Evolutionary conservation across 176 grass and related monocot genomes (phyloP).

Genomic region (Chloris gayana): DNA sequence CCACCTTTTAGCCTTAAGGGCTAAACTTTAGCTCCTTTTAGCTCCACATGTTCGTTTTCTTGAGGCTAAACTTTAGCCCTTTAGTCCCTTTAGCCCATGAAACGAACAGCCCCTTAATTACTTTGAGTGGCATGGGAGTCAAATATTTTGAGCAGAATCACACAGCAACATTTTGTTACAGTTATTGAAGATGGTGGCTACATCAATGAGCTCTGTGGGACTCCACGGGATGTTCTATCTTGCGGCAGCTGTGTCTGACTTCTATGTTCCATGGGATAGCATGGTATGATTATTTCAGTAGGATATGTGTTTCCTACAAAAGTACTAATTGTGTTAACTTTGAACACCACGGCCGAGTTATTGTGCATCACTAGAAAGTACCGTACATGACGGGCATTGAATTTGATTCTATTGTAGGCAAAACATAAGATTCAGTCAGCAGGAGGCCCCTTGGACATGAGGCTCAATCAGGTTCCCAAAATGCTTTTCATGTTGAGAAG

Average conservation of each 20-base stretch:
- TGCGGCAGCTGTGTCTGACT: conserved; percentile 91
- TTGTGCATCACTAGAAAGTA: conserved; percentile 17
- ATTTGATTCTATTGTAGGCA: conserved; percentile 48
- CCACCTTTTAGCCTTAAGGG: too few species aligned
- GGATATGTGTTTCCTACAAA: background rate
- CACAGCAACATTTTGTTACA: conserved; percentile 35
- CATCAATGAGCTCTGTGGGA: conserved; percentile 63
- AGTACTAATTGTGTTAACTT: background rate
- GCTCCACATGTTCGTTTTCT: too few species aligned
- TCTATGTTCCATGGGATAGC: conserved; percentile 91
- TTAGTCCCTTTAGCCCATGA: too few species aligned
- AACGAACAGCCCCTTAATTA: too few species aligned
- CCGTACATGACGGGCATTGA: background rate
- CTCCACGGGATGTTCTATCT: conserved; percentile 82
- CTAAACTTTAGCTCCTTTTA: too few species aligned
- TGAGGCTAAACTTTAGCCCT: too few species aligned
- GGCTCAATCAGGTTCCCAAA: conserved; percentile 81
- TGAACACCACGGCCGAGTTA: background rate
- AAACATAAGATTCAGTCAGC: conserved; percentile 98
- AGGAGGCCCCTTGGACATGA: conserved; percentile 81
- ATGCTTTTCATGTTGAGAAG: conserved; percentile 75
- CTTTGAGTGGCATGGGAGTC: conserved; percentile 6
- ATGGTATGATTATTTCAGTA: conserved; percentile 56
- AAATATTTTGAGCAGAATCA: background rate
- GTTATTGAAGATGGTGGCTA: conserved; percentile 79